phyloP scores from a whole-genome alignment of 768 basidiomycete genomes.

The Mycena olivaceomarginata region DNA sequence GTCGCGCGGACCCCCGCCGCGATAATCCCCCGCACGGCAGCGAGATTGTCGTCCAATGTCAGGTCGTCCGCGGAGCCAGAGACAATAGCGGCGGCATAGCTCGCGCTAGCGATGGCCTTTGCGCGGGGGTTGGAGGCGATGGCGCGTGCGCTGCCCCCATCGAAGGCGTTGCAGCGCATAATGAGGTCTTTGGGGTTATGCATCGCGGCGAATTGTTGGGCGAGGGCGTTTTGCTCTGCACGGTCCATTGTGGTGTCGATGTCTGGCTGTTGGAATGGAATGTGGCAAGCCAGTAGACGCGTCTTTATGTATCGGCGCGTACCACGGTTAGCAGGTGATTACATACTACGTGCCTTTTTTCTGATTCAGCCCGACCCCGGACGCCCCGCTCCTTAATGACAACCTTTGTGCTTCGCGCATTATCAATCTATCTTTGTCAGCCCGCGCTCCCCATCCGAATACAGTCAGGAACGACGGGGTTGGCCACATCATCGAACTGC shows the following conservation, averaged over 20 bases:
- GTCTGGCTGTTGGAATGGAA: neutral
- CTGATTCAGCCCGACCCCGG: conserved; percentile 2
- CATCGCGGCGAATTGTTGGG: conserved; percentile 30
- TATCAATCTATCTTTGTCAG: conserved; percentile 19
- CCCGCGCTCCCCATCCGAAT: conserved; percentile 3
- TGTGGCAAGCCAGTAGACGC: neutral
- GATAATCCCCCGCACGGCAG: conserved; percentile 21
- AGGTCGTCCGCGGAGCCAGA: conserved; percentile 20
- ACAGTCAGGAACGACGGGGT: conserved; percentile 7
- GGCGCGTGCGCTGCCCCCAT: conserved; percentile 27
- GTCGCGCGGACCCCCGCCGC: conserved; percentile 11
- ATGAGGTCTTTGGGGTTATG: conserved; percentile 33
- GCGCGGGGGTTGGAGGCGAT: conserved; percentile 27
- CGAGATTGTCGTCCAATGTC: conserved; percentile 30
- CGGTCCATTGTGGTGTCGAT: conserved; percentile 13
- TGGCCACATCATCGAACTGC: neutral
- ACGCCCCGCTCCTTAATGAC: neutral
- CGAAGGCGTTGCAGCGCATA: conserved; percentile 36
- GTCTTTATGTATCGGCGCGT: neutral
- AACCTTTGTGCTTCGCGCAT: conserved; percentile 16
- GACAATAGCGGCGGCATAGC: conserved; percentile 25
- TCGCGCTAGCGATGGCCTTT: conserved; percentile 32
- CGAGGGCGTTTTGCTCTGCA: conserved; percentile 23
- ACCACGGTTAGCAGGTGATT: neutral
- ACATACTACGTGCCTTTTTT: neutral